Conservation (phyloP, 352 stramenopile genomes). For the Phytopythium boreale region DNA sequence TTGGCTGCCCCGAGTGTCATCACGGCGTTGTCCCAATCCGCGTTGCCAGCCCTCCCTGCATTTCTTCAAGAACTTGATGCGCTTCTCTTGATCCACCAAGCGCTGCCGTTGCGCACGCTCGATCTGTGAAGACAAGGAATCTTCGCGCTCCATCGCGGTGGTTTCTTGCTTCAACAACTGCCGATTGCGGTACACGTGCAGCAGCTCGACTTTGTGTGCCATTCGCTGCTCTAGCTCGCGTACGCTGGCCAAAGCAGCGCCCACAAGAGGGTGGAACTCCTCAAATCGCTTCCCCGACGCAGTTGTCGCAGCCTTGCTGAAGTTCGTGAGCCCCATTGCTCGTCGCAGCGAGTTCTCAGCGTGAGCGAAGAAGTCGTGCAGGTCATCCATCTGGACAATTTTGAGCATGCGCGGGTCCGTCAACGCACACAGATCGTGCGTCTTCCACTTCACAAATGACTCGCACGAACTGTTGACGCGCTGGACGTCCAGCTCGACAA, state of each 20-base stretch:
- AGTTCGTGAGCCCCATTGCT: conserved; percentile 48
- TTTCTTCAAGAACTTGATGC: conserved; percentile 23
- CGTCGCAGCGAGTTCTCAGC: conserved; percentile 32
- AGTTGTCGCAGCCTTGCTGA: conserved; percentile 29
- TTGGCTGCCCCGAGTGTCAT: conserved; percentile 17
- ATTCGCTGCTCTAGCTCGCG: conserved; percentile 28
- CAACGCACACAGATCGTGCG: conserved; percentile 30
- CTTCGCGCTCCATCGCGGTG: conserved; percentile 35
- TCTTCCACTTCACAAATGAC: conserved; percentile 29
- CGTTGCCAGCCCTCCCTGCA: conserved; percentile 41
- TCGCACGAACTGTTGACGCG: conserved; percentile 39
- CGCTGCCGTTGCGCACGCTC: conserved; percentile 13
- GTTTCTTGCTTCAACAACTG: conserved; percentile 30
- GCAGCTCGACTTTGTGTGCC: conserved; percentile 29
- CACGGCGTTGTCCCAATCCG: conserved; percentile 31
- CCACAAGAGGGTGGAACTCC: conserved; percentile 42
- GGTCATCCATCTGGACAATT: conserved; percentile 31
- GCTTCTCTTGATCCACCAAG: conserved; percentile 17
- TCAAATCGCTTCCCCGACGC: conserved; percentile 37
- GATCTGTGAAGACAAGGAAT: conserved; percentile 24
- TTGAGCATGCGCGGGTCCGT: conserved; percentile 36
- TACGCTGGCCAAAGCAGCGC: conserved; percentile 26
- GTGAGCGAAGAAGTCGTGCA: conserved; percentile 28
- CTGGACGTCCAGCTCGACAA: conserved; percentile 49
- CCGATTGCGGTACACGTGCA: conserved; percentile 27